These are phyloP conservation scores for Paragyromitra xinjiangensis DNA, from an alignment of 495 filamentous ascomycete genomes.

Conservation along the genomic window DNA sequence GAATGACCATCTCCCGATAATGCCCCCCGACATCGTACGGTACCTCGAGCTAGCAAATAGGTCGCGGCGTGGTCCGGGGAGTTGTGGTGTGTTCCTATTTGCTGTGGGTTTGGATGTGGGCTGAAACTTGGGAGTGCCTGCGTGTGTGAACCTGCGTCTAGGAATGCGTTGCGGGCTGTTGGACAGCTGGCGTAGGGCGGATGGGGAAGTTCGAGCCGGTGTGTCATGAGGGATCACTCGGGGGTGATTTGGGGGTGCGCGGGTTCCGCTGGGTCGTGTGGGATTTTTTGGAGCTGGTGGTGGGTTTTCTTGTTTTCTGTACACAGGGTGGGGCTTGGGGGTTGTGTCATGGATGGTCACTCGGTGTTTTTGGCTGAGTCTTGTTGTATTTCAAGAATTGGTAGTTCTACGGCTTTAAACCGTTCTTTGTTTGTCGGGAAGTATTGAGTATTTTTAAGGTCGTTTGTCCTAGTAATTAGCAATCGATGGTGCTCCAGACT, in stretches of 20 bases:
- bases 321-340: too few relatives aligned
- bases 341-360: background rate
- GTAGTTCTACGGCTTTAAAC: too few relatives aligned
- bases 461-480: background rate
- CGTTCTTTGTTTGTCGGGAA: too few relatives aligned
- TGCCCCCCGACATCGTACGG: background rate
- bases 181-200: conserved; percentile 14
- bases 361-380: background rate
- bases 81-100: background rate
- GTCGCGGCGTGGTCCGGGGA: background rate
- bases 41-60: background rate
- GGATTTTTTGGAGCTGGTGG: background rate
- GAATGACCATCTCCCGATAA: background rate
- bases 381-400: too few relatives aligned
- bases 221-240: conserved; percentile 24
- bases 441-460: too few relatives aligned
- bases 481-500: background rate
- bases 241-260: background rate
- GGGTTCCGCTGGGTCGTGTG: background rate
- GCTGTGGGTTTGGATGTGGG: background rate
- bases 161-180: background rate
- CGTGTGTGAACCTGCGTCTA: background rate
- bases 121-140: background rate
- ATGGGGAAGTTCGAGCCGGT: conserved; percentile 23
- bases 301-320: too few relatives aligned